Percentiles rank a stretch among this genome's conserved stretches.
phyloP scores from a whole-genome alignment of 192 early-diverging fungal species.

The Pecoramyces ruminantium region DNA sequence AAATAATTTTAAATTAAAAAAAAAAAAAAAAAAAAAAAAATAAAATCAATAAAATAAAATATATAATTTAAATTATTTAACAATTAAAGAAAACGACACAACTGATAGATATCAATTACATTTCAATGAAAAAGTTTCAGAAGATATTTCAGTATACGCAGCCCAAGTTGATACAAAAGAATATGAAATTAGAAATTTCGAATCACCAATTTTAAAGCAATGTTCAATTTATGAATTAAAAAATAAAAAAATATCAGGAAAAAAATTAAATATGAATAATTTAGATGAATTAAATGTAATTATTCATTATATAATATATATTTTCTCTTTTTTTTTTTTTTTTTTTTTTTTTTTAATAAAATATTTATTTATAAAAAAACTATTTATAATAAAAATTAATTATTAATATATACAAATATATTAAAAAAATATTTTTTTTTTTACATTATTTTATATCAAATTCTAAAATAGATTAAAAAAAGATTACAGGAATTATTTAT shows the following conservation, averaged over 20 bases:
- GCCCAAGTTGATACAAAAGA: background rate
- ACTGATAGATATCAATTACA: background rate
- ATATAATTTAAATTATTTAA: too few species aligned
- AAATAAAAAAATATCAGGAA: background rate
- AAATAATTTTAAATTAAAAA: too few species aligned
- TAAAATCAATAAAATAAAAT: too few species aligned
- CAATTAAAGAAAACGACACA: background rate
- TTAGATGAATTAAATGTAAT: background rate
- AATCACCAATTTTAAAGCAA: background rate
- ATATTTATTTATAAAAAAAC: too few species aligned
- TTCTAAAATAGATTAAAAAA: background rate
- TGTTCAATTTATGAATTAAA: background rate
- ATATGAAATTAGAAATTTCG: background rate
- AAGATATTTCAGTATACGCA: background rate
- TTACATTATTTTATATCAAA: too few species aligned
- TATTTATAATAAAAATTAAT: too few species aligned
- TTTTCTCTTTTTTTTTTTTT: too few species aligned
- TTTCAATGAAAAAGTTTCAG: background rate
- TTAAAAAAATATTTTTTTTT: too few species aligned
- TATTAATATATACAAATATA: too few species aligned
- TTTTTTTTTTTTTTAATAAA: too few species aligned
- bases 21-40: too few species aligned
- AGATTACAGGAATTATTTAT: background rate
- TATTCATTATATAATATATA: too few species aligned
- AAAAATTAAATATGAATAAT: background rate